phyloP scores from a whole-genome alignment of 2,329 filamentous ascomycete species.

The Aureobasidium melanogenum region DNA sequence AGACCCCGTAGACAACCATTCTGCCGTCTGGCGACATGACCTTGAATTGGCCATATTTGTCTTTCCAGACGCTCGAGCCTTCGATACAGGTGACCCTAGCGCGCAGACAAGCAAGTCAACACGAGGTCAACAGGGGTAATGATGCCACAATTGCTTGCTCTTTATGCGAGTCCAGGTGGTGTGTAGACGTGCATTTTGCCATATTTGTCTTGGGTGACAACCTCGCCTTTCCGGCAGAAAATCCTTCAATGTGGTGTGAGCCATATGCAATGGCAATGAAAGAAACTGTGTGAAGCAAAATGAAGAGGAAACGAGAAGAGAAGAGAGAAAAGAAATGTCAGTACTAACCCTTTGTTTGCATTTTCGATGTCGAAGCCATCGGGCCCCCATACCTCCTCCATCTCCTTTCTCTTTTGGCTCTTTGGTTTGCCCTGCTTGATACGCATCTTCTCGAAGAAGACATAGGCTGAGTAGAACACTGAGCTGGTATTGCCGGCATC shows the following conservation, averaged over 20 bases:
- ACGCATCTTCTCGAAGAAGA: conserved; percentile 52
- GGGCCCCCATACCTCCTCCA: conserved; percentile 37
- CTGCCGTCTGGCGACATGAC: neutral
- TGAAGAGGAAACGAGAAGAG: neutral
- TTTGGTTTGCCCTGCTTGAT: conserved; percentile 45
- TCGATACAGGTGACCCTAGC: neutral
- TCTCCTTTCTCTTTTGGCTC: conserved; percentile 41
- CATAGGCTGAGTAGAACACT: conserved; percentile 47
- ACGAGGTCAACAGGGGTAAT: neutral
- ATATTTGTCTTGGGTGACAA: neutral
- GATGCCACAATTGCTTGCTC: neutral
- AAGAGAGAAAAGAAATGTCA: neutral
- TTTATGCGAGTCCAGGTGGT: neutral
- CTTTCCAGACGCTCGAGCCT: neutral
- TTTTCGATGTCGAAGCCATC: neutral
- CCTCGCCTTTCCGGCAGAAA: neutral
- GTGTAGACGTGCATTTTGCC: neutral
- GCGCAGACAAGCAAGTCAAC: neutral
- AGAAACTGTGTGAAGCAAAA: neutral
- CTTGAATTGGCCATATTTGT: neutral
- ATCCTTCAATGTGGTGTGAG: neutral
- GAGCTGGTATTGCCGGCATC: conserved; percentile 39
- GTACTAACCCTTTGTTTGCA: neutral
- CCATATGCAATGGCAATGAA: neutral
- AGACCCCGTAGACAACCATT: neutral